A percentile compares a stretch with the other conserved stretches of the same genome.
phyloP scores from a whole-genome alignment of 2,329 filamentous ascomycete species.

The Pleurostoma richardsiae region DNA sequence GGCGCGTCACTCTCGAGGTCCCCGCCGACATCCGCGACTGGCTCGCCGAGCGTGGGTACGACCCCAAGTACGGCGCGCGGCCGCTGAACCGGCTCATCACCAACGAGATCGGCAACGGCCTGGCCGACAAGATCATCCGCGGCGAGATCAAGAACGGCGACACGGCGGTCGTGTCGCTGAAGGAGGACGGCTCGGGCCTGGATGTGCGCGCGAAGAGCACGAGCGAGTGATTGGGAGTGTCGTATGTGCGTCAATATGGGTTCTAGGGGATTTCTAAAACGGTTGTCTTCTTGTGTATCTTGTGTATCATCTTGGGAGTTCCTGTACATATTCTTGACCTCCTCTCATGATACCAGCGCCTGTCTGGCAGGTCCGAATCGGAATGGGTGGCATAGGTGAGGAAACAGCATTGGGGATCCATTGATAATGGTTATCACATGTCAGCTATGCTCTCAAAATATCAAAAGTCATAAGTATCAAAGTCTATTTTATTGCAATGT shows the following conservation, averaged over 20 bases:
- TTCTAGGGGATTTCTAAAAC: too few relatives aligned
- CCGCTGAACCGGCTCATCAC: constrained; percentile 88
- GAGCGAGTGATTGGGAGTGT: background rate
- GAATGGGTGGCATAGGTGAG: too few relatives aligned
- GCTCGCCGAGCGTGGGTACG: constrained; percentile 86
- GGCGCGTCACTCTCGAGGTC: constrained; percentile 73
- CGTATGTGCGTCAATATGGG: too few relatives aligned
- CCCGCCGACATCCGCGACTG: constrained; percentile 70
- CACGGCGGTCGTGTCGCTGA: constrained; percentile 64
- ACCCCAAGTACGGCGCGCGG: constrained; percentile 84
- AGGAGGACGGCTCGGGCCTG: constrained; percentile 54
- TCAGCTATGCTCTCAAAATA: too few relatives aligned
- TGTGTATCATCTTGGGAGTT: background rate
- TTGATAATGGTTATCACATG: too few relatives aligned
- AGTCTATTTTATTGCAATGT: too few relatives aligned
- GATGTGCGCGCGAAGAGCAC: constrained; percentile 31
- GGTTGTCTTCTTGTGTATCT: too few relatives aligned
- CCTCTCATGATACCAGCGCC: constrained; percentile 7
- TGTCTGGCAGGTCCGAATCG: background rate
- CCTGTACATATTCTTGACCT: constrained; percentile 1
- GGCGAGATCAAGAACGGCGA: constrained; percentile 76
- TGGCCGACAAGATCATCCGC: constrained; percentile 89
- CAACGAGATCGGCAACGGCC: constrained; percentile 80
- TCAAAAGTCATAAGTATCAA: too few relatives aligned
- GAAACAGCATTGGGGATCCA: too few relatives aligned